Percentiles rank a stretch among this genome's conserved stretches.
Conservation (phyloP, 106 monocot genomes). For the Gastrodia elata region DNA sequence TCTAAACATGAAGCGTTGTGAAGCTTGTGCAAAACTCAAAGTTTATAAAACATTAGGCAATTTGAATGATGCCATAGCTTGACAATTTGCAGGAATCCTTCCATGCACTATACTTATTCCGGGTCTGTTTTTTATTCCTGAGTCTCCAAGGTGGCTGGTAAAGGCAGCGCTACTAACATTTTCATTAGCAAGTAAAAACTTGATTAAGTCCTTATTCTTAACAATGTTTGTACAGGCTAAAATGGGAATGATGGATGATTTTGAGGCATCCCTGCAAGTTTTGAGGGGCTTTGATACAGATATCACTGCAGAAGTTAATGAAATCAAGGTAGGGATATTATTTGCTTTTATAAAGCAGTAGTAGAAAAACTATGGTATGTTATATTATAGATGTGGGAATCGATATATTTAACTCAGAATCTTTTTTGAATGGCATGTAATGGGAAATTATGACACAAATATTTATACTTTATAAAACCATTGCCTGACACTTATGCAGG, state of each 20-base stretch:
- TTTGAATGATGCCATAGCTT: background rate
- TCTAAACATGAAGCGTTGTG: background rate
- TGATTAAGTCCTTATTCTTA: background rate
- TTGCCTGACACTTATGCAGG: background rate
- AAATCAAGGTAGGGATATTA: constrained; percentile 50
- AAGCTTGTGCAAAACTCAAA: background rate
- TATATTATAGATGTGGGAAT: background rate
- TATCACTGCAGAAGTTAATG: constrained; percentile 73
- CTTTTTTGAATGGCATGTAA: background rate
- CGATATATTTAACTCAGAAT: background rate
- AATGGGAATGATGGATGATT: constrained; percentile 90
- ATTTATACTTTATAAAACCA: background rate
- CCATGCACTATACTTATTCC: constrained; percentile 87
- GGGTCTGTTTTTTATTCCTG: constrained; percentile 89
- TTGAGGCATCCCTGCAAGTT: constrained; percentile 88
- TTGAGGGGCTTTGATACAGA: constrained; percentile 88
- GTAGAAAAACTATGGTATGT: background rate
- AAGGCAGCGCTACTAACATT: background rate
- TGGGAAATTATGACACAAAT: background rate
- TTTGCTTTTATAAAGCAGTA: background rate
- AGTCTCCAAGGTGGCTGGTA: constrained; percentile 97
- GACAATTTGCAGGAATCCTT: constrained; percentile 47
- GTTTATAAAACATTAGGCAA: background rate
- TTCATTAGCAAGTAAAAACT: background rate
- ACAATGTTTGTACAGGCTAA: constrained; percentile 53